phyloP scores from a whole-genome alignment of 176 grass and related monocot genomes.

The Cenchrus fungigraminus region DNA sequence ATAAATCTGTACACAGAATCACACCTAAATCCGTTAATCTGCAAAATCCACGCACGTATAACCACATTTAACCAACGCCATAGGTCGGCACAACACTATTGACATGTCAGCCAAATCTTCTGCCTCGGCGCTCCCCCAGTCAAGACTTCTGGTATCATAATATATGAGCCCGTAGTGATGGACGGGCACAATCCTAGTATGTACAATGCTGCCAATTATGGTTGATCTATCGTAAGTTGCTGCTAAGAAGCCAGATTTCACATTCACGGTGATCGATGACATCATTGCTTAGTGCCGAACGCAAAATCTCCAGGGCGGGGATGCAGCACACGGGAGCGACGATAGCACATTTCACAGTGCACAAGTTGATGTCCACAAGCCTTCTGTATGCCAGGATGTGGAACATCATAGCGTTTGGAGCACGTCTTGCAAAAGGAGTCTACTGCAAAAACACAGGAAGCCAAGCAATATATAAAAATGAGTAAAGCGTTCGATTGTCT shows the following conservation, averaged over 20 bases:
- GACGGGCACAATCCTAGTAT: no score
- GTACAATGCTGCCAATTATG: no score
- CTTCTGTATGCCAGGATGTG: background rate
- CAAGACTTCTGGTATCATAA: no score
- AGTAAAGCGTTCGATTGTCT: background rate
- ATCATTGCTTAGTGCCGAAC: background rate
- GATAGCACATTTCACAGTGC: slow-evolving; percentile 29
- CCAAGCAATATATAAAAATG: background rate
- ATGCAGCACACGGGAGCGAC: background rate
- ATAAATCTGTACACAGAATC: no score
- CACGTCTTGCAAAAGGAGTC: slow-evolving; percentile 28
- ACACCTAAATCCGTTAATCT: no score
- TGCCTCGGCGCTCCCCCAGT: no score
- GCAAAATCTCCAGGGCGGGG: background rate
- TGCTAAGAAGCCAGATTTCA: background rate
- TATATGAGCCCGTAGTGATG: no score
- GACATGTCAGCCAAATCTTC: no score
- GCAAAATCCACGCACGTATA: no score
- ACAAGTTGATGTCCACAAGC: slow-evolving; percentile 9
- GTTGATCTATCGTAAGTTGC: no score
- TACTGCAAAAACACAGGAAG: slow-evolving; percentile 28
- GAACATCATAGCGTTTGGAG: background rate
- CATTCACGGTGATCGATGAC: background rate
- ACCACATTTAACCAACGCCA: no score
- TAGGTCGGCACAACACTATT: no score